These are phyloP conservation scores for Bauhinia variegata DNA, from an alignment of 306 rosid species.

Conservation along the genomic window DNA sequence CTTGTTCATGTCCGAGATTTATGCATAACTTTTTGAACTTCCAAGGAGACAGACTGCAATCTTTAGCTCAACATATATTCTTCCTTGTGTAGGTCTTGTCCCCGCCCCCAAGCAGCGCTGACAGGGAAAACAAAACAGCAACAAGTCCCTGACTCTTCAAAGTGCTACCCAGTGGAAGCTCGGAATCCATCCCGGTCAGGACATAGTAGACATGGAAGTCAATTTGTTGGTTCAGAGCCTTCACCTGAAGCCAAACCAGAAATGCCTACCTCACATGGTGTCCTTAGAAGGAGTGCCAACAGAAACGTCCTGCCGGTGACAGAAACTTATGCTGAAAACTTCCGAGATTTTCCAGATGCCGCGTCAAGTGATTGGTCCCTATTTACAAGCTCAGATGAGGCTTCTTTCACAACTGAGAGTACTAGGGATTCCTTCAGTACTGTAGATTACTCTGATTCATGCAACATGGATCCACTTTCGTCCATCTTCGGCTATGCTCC, in stretches of 20 bases:
- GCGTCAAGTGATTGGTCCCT: conserved; percentile 81
- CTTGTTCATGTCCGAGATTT: no score
- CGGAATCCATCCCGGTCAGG: conserved; percentile 47
- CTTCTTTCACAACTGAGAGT: conserved; percentile 86
- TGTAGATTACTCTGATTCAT: conserved; percentile 64
- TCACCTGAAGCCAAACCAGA: no score
- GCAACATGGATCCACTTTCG: conserved; percentile 61
- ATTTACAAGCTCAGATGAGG: conserved; percentile 86
- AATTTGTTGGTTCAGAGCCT: conserved; percentile 42
- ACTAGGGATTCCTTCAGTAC: conserved; percentile 84
- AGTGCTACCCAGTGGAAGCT: no score
- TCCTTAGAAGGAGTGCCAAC: conserved; percentile 54
- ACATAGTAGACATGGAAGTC: conserved; percentile 49
- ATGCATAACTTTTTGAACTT: no score
- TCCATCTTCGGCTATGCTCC: conserved; percentile 62
- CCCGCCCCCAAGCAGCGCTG: conserved; percentile 55
- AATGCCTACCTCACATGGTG: conserved; percentile 34
- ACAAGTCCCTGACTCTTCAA: conserved; percentile 43
- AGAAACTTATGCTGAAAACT: conserved; percentile 51
- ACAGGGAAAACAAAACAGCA: conserved; percentile 35
- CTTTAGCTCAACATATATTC: neutral
- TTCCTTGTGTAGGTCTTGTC: conserved; percentile 55
- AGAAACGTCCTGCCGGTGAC: conserved; percentile 51
- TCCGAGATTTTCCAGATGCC: conserved; percentile 64
- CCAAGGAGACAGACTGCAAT: no score